These are phyloP conservation scores for Ceratocystis albifundus DNA, from an alignment of 2,329 filamentous ascomycete genomes.

Conservation along the genomic window DNA sequence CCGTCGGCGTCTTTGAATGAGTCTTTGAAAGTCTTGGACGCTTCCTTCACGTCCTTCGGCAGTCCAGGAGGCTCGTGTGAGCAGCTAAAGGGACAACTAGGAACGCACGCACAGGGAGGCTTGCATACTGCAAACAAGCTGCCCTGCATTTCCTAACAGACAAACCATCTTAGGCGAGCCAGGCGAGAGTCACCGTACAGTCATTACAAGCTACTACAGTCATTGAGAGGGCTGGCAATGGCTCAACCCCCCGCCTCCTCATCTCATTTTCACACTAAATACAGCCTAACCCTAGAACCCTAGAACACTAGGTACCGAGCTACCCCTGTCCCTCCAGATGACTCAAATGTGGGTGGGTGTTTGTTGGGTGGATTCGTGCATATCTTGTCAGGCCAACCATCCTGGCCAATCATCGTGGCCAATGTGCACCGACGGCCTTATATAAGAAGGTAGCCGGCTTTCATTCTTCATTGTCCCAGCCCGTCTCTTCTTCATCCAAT, in stretches of 20 bases:
- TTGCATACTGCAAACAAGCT: neutral
- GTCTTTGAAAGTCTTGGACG: neutral
- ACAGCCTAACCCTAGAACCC: neutral
- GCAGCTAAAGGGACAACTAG: neutral
- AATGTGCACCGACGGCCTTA: neutral
- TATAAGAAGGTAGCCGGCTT: neutral
- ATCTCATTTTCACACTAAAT: too few relatives aligned
- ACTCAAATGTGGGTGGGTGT: neutral
- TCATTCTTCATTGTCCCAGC: neutral
- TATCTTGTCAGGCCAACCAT: neutral
- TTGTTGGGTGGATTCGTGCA: neutral
- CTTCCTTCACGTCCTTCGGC: neutral
- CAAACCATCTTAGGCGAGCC: neutral
- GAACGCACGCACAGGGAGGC: neutral
- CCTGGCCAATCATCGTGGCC: neutral
- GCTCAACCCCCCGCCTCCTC: neutral
- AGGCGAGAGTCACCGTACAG: neutral
- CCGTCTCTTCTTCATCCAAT: neutral
- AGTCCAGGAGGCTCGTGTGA: conserved; percentile 1
- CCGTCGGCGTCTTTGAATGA: conserved; percentile 4
- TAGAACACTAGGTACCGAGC: neutral
- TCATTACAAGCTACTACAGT: neutral
- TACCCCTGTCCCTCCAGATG: conserved; percentile 2
- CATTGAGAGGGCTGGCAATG: neutral
- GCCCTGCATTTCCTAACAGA: neutral